Conservation (phyloP, 495 filamentous ascomycete genomes). For the Monascus purpureus region DNA sequence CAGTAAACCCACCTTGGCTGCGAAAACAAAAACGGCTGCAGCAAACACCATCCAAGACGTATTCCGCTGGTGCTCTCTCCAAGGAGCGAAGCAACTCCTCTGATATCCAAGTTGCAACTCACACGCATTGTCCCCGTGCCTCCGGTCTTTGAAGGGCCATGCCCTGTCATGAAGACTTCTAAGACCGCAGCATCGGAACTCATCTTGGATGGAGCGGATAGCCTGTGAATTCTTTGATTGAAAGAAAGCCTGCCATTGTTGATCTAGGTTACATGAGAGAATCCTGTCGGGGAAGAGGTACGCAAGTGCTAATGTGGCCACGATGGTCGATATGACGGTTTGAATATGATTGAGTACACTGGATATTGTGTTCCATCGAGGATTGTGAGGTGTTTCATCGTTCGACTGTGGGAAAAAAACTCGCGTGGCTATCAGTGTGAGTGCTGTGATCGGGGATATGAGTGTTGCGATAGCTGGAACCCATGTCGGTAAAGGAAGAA, state of each 20-base stretch:
- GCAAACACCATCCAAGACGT: conserved; percentile 15
- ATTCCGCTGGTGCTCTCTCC: conserved; percentile 10
- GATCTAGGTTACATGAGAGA: conserved; percentile 36
- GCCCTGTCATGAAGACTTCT: conserved; percentile 37
- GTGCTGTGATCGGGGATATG: no score
- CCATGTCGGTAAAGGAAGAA: no score
- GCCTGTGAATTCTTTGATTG: conserved; percentile 26
- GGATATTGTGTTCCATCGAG: no score
- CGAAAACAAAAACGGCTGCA: conserved; percentile 11
- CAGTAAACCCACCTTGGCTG: conserved; percentile 13
- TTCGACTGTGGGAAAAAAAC: no score
- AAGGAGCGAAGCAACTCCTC: conserved; percentile 14
- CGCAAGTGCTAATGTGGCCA: conserved; percentile 40
- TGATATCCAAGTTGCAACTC: conserved; percentile 14
- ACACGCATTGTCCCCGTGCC: conserved; percentile 17
- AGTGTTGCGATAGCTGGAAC: no score
- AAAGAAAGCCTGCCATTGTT: conserved; percentile 40
- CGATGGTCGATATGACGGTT: no score
- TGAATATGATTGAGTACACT: no score
- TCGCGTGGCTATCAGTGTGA: no score
- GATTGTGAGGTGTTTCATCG: no score
- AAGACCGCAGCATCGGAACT: conserved; percentile 51
- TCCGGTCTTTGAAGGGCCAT: conserved; percentile 39
- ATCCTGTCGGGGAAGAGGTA: conserved; percentile 32
- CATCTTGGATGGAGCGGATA: conserved; percentile 49